Evolutionary conservation across 1,284 basidiomycete genomes (phyloP).

Genomic region (Melampsora larici-populina): DNA sequence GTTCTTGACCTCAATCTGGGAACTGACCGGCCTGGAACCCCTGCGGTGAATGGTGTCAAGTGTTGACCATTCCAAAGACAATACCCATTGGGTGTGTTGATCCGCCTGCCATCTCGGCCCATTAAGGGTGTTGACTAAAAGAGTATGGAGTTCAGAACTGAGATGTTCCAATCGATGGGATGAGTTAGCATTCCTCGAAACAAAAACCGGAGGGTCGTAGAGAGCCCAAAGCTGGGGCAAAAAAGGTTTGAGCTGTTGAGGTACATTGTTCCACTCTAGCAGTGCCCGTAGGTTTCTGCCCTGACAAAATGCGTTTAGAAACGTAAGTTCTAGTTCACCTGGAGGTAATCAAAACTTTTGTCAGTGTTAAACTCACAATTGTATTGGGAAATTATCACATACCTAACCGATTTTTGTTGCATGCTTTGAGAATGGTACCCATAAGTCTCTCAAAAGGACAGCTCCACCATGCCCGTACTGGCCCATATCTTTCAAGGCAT

Average conservation of each 20-base stretch:
- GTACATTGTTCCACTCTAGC: neutral
- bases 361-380: too few species aligned
- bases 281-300: neutral
- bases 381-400: neutral
- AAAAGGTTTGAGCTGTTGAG: neutral
- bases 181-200: slow-evolving; percentile 62
- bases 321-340: neutral
- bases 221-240: neutral
- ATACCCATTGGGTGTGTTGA: too few species aligned
- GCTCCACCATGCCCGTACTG: slow-evolving; percentile 5
- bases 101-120: too few species aligned
- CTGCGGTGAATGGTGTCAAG: too few species aligned
- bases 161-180: slow-evolving; percentile 58
- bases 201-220: neutral
- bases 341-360: neutral
- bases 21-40: too few species aligned
- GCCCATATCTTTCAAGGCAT: slow-evolving; percentile 9
- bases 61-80: too few species aligned
- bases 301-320: neutral
- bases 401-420: slow-evolving; percentile 3
- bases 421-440: slow-evolving; percentile 4
- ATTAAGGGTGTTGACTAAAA: neutral
- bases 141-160: neutral
- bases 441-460: neutral
- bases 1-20: too few species aligned